Evolutionary conservation across 345 rosid genomes (phyloP).

Genomic region (Psidium guajava): DNA sequence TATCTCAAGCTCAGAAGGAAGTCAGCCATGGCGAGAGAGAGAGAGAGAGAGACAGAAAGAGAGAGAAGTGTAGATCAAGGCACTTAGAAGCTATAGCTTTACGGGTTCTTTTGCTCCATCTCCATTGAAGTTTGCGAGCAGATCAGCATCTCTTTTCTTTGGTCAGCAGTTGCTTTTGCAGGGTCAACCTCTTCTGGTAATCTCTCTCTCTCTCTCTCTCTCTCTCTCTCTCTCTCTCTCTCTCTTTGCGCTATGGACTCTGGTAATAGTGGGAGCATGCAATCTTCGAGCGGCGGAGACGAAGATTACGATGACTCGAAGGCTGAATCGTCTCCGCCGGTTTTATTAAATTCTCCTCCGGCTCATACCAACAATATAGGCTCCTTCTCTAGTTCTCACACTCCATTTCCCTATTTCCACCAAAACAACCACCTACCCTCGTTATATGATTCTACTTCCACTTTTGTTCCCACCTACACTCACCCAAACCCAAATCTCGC

Average conservation of each 20-base stretch:
- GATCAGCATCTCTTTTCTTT: not conserved
- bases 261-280: slow-evolving; percentile 62
- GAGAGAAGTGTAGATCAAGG: not conserved
- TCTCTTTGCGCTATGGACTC: slow-evolving; percentile 78
- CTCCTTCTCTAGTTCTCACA: slow-evolving; percentile 8
- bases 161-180: not conserved
- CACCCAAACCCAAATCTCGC: not conserved
- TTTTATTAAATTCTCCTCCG: slow-evolving; percentile 5
- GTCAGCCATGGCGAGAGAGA: not conserved
- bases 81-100: not conserved
- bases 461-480: not conserved
- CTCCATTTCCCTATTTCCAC: not conserved
- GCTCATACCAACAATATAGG: not conserved
- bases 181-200: not conserved
- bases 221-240: not conserved
- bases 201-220: not conserved
- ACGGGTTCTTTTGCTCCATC: not conserved
- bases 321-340: slow-evolving; percentile 18
- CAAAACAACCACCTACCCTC: not conserved
- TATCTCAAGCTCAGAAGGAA: not conserved
- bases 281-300: slow-evolving; percentile 64
- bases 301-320: slow-evolving; percentile 48
- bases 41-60: not conserved
- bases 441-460: not conserved
- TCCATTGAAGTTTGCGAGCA: not conserved